Evolutionary conservation across 768 basidiomycete species (phyloP), one percentile per base, ranked within the genome.

Genomic region (Infundibulicybe gibba): DNA sequence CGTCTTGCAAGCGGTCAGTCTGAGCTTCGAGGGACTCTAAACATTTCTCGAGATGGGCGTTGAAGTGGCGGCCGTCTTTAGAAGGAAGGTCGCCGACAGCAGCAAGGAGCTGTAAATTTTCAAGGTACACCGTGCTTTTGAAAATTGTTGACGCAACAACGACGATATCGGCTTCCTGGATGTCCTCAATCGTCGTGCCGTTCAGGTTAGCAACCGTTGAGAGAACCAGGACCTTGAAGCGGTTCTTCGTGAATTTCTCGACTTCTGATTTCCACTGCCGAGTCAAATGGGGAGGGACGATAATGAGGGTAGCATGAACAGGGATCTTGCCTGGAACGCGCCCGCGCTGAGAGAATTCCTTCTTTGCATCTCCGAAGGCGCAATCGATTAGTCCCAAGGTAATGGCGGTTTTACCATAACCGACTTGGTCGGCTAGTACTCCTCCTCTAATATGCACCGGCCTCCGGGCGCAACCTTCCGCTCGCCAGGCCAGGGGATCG

Each of bases 361-460:
- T 69, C 45, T 70, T 64, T 41, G 85, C 79, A 14, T 65, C 65
- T 53, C 79, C 75, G 15, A 70, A 66, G 16, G 83, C 74, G 58
- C 85, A 84, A 57, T 92, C 88, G 51, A 97, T 86, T 49, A 97
- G 75, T 15, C 87, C 94, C 21, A 97, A 76, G 2, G 91, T 93
- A 53, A 97, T 94, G 16, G 93, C 94, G 0, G 94, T 97, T 69
- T 97, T 97, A 14, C 94, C 94, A 59, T 97, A 97, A 43, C 94
- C 94, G 50, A 97, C 94, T 68, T 94, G 87, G 57, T 97, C 94
- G 11, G 94, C 94, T 39, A 97, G 80, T 41, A 97, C 94, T 10
- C 94, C 94, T 14, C 94, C 94, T 45, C 89, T 77, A 35, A 97
- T 68, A 49, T 67, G 75, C 43, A 90, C 76, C 0, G 85, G 79